Evolutionary conservation across 495 filamentous ascomycete species (phyloP), one percentile per base, ranked within the genome.

Genomic region (Penicillium soppii): DNA sequence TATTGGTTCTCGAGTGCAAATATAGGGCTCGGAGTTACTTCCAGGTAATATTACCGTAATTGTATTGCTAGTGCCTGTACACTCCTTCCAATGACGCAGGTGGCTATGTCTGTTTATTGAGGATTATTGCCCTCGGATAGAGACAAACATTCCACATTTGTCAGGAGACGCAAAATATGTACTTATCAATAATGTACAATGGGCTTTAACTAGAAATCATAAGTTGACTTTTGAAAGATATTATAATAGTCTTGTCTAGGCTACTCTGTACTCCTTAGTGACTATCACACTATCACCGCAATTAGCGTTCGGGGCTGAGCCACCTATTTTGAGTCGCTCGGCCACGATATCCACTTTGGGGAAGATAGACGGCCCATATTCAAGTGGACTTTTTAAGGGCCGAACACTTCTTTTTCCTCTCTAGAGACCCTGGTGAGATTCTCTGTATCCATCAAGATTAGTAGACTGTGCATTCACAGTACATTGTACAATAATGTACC

Each of bases 41-140:
- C 25, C 17, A 0, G 4, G 2, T 32, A 5, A 7, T 32, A 22
- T 12, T 40, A 7, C 19, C 22, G 19, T 22, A 37, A 27, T n/a
- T n/a, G 47, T 49, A 41, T 29, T 49, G 47, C 41, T 22, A 29
- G 15, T 48, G 35, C 26, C 3, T 27, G 22, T 38, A 13, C 22
- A 19, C 22, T 4, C 19, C 36, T 16, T 12, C 17, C 38, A 22
- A 52, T 62, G 59, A 62, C 56, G 56, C 52, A 47, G 30, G 59
- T 59, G 59, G 59, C 59, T 59, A 52, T 58, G 25, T 52, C 23
- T 49, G 37, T 49, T 49, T 40, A 49, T 40, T 30, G 9, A 10
- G 30, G 23, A 38, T 29, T 29, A 12, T 9, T 25, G 15, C 33
- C n/a, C n/a, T 38, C 41, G 22, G 7, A 23, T 32, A 40, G n/a